Evolutionary conservation across 108 stramenopile genomes (phyloP), one percentile per base, ranked within the genome.

Genomic region (Cylindrotheca closterium): DNA sequence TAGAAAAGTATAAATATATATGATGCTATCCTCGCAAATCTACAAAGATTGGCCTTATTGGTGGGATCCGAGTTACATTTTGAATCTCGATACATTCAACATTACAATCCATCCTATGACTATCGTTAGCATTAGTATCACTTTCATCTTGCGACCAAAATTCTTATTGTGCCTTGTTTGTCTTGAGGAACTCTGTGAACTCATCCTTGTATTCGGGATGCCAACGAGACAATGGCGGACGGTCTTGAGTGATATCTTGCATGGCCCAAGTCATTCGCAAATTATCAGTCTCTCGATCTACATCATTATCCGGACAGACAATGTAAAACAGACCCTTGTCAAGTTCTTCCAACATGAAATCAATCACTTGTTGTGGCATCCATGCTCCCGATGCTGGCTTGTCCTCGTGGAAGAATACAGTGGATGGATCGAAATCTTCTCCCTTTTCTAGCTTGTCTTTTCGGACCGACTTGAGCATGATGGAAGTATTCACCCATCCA

Each of bases 251-350:
- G 31, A 84, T 74, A 47, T 84, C 79, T 23, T 78, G 73, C 83
- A 80, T 80, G 24, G 83, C 69, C 79, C 79, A 84, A 8, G 79
- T 78, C 79, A 80, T 84, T 51, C 83, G 76, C 30, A 80, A 63
- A 63, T 71, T 75, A 76, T 84, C 83, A 0, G 79, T 84, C 27
- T 70, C 65, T 4, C 69, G 56, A 56, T 84, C 83, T 12, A 84
- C 83, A 50, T 80, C 79, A 55, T 84, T 84, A 77, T 84, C 79
- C 12, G 83, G 83, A 60, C 83, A 84, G 10, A 84, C 50, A 10
- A 80, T 68, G 42, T 84, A 84, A 28, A 84, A 85, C 28, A 46
- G 37, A 31, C 59, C 73, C 47, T 68, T 51, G 32, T 77, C 71
- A 48, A 83, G 22, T 52, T 83, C 72, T 51, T 73, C 34, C 17